Evolutionary conservation across 1,284 basidiomycete species (phyloP).

Genomic region (Erythrobasidium hasegawianum): DNA sequence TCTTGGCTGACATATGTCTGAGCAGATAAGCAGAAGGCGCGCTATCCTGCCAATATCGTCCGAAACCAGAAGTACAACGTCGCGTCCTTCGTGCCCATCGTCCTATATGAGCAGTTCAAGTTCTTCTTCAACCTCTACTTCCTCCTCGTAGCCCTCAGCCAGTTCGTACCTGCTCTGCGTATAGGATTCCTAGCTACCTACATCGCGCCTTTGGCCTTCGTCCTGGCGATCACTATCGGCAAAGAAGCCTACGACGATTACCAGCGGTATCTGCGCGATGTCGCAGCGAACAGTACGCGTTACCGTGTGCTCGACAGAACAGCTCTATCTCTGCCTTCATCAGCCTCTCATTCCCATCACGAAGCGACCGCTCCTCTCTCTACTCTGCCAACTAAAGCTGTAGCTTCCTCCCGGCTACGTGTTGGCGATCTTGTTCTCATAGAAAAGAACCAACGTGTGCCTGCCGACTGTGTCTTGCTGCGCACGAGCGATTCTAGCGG

Average conservation of each 20-base stretch:
- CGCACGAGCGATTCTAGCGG: slow-evolving; percentile 81
- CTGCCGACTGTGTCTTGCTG: slow-evolving; percentile 87
- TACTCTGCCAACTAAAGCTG: slow-evolving; percentile 49
- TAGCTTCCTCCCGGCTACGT: slow-evolving; percentile 80
- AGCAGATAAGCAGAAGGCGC: slow-evolving; percentile 62
- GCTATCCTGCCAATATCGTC: slow-evolving; percentile 70
- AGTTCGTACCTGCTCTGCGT: slow-evolving; percentile 92
- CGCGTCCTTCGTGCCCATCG: slow-evolving; percentile 88
- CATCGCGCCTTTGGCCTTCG: slow-evolving; percentile 91
- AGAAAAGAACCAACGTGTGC: slow-evolving; percentile 96
- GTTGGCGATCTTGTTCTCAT: slow-evolving; percentile 89
- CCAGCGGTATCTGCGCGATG: slow-evolving; percentile 82
- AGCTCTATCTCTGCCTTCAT: slow-evolving; percentile 49
- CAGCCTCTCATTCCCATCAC: slow-evolving; percentile 45
- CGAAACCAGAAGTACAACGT: slow-evolving; percentile 98
- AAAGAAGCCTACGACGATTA: slow-evolving; percentile 99
- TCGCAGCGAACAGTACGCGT: slow-evolving; percentile 88
- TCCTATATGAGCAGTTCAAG: slow-evolving; percentile 99
- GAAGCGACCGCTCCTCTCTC: slow-evolving; percentile 46
- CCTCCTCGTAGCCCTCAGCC: slow-evolving; percentile 89
- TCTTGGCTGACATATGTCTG: slow-evolving; percentile 12
- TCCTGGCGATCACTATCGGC: slow-evolving; percentile 89
- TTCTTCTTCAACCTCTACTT: slow-evolving; percentile 99
- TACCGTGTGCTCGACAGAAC: slow-evolving; percentile 71
- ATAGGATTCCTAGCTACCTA: slow-evolving; percentile 97